Evolutionary conservation across 1,139 yeast species (phyloP), one percentile per base, ranked within the genome.

Genomic region (Scheffersomyces parashehatae): DNA sequence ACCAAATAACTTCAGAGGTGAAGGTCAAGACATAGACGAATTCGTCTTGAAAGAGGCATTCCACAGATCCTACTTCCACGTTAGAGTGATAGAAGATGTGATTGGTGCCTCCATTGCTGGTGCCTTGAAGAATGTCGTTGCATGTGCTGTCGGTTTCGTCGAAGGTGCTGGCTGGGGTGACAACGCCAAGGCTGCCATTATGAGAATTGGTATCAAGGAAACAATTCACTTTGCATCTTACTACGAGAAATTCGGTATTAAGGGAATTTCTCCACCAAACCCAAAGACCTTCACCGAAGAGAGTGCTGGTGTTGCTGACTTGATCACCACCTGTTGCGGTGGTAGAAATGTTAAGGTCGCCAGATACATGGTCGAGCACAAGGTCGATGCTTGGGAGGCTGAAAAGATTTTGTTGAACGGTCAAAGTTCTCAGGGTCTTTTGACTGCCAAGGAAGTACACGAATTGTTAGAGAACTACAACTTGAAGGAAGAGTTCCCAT

Each of bases 141-240:
- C 97, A 41, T 77, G 88, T 59, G 90, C 95, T 45, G 96, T 95
- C 44, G 98, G 97, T 42, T 87, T 90, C 62, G 97, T 90, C 49
- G 96, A 88, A 69, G 97, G 97, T 55, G 79, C 86, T 49, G 96
- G 96, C 45, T 91, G 98, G 97, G 98, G 98, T 64, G 96, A 89
- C 71, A 91, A 91, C 63, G 97, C 98, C 54, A 88, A 90, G 69
- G 87, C 97, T 40, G 97, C 97, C 40, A 82, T 91, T 58, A 89
- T 90, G 91, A 83, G 98, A 73, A 83, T 95, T 54, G 98, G 98
- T 40, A 69, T 91, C 46, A 77, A 84, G 59, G 98, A 91, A 72
- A 88, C 85, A 70, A 85, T 89, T 64, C 70, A 64, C 52, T 74
- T 74, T 58, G 75, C 78, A 14, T 65, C 70, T 11, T 70, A 72